A percentile compares a stretch with the other conserved stretches of the same genome.
phyloP scores from a whole-genome alignment of 371 early-diverging fungal species.

The Rhizopus stolonifer region DNA sequence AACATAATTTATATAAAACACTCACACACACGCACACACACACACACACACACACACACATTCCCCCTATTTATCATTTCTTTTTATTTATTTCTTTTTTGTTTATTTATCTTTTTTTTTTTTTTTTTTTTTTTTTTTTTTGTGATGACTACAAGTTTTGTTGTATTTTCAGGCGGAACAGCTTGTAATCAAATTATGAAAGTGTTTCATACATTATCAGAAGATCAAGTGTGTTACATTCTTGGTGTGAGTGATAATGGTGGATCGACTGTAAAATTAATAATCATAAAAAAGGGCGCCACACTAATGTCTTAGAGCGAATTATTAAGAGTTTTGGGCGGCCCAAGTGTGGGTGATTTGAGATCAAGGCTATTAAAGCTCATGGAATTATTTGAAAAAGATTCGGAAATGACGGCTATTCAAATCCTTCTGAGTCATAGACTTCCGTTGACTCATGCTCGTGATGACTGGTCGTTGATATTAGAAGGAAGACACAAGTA shows the following conservation, averaged over 20 bases:
- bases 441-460: conserved; percentile 54
- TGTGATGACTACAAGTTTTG: conserved; percentile 18
- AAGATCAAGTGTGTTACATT: conserved; percentile 61
- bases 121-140: not conserved
- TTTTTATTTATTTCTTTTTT: too few relatives aligned
- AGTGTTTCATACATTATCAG: conserved; percentile 49
- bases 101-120: not conserved
- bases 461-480: conserved; percentile 67
- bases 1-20: too few relatives aligned
- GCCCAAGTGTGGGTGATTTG: conserved; percentile 74
- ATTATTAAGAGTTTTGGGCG: conserved; percentile 66
- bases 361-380: conserved; percentile 63
- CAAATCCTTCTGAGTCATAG: conserved; percentile 70
- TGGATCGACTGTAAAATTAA: conserved; percentile 51
- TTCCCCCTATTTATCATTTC: too few relatives aligned
- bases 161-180: conserved; percentile 73
- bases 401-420: conserved; percentile 52
- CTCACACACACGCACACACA: too few relatives aligned
- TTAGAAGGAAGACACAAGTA: conserved; percentile 71
- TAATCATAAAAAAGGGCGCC: not conserved
- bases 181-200: conserved; percentile 66
- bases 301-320: conserved; percentile 39
- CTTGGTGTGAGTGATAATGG: conserved; percentile 77
- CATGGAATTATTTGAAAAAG: conserved; percentile 43
- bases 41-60: too few relatives aligned